These are phyloP conservation scores for Trichoderma sp. DNA, from an alignment of 2,329 filamentous ascomycete species.

Conservation along the genomic window DNA sequence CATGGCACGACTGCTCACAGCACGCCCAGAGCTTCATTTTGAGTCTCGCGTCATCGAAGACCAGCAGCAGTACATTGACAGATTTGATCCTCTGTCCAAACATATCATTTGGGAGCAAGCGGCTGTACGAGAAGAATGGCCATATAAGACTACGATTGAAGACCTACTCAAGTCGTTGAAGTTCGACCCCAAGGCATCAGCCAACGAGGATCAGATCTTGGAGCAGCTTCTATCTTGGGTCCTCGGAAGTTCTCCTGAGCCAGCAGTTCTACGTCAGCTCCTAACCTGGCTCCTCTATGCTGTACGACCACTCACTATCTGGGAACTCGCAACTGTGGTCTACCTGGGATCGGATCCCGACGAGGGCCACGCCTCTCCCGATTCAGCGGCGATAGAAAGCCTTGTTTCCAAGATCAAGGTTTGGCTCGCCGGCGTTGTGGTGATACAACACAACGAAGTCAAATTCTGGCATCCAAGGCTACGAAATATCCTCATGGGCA, in stretches of 20 bases:
- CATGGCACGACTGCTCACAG: constrained; percentile 18
- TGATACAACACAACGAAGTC: constrained; percentile 24
- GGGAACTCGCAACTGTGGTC: constrained; percentile 25
- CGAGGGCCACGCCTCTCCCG: neutral
- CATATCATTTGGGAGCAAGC: constrained; percentile 25
- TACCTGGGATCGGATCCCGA: constrained; percentile 10
- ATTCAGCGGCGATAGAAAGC: neutral
- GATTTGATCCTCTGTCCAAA: constrained; percentile 16
- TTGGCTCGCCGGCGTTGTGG: constrained; percentile 26
- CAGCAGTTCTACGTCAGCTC: constrained; percentile 10
- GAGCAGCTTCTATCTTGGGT: constrained; percentile 22
- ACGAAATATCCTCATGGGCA: constrained; percentile 19
- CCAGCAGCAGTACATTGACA: constrained; percentile 29
- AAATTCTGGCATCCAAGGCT: constrained; percentile 22
- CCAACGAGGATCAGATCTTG: constrained; percentile 12
- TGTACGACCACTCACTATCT: constrained; percentile 25
- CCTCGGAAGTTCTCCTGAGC: constrained; percentile 13
- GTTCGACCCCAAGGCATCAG: neutral
- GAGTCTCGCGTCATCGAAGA: constrained; percentile 15
- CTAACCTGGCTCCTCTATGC: constrained; percentile 26
- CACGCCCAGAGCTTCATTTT: constrained; percentile 25
- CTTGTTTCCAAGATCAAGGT: constrained; percentile 21
- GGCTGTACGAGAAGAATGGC: constrained; percentile 16
- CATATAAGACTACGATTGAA: constrained; percentile 7
- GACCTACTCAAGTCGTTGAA: constrained; percentile 14